Evolutionary conservation across 2,329 filamentous ascomycete species (phyloP), one percentile per base, ranked within the genome.

Genomic region (Neobulgaria alba): DNA sequence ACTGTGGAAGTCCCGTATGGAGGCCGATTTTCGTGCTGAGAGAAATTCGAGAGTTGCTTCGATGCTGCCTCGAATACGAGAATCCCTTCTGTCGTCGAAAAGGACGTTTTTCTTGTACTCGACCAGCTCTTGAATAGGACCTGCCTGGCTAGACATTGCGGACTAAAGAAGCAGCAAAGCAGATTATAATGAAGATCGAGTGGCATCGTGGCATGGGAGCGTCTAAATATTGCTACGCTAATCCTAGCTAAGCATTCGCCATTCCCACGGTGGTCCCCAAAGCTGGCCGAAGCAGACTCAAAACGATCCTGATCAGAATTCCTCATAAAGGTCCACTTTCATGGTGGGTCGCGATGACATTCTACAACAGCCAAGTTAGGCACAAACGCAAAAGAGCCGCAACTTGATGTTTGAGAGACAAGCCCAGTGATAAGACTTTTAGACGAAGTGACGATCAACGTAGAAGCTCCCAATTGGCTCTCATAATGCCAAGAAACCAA

Each of bases 21-120:
- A 41, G 9, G 36, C 26, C 10, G 47, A 47, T 18, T 41, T 23
- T 32, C 45, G 36, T 16, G 42, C 38, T 10, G 43, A 46, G 29
- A 51, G 39, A 33, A 46, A 53, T 20, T 49, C 39, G 31, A 53
- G 47, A 4, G 51, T 52, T 21, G 43, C 42, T 41, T 52, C 45
- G 37, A 52, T 49, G 33, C 47, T 50, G 30, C 42, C 33, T 26
- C 51, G 41, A 31, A 54, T 51, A 14, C 42, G 45, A 21, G 48
- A 47, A 29, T 49, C 51, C 39, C 51, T 36, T 26, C 48, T 29
- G 20, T 51, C 40, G 38, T 52, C 50, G 41, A 37, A 37, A 30
- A 52, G 48, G 12, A 47, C 29, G 29, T 35, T 40, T 42, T 52
- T 50, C 38, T 54, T 52, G 42, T 52, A 48, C 34, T 46, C 19